Percentiles rank a stretch among this genome's conserved stretches.
These are phyloP conservation scores for Pythium vanterpoolii DNA, from an alignment of 352 stramenopile genomes.

Conservation along the genomic window DNA sequence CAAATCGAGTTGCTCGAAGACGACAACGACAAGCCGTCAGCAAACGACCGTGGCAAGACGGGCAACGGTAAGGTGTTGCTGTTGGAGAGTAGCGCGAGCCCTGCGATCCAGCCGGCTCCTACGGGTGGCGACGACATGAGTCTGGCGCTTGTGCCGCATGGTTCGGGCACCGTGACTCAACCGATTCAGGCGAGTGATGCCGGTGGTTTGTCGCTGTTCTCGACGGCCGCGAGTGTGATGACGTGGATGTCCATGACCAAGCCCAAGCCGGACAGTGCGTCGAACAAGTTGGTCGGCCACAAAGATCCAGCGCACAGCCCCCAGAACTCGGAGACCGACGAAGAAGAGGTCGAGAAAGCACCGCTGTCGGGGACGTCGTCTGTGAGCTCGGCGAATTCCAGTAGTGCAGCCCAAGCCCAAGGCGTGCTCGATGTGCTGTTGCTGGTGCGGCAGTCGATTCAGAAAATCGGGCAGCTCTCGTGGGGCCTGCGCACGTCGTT, in stretches of 20 bases:
- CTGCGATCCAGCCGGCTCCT: constrained; percentile 1
- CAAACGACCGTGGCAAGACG: not conserved
- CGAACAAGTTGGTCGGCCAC: constrained; percentile 4
- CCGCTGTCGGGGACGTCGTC: constrained; percentile 54
- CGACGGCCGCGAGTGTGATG: constrained; percentile 46
- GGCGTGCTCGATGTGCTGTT: constrained; percentile 75
- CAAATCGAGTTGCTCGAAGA: constrained; percentile 24
- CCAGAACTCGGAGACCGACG: constrained; percentile 71
- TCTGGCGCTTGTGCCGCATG: constrained; percentile 18
- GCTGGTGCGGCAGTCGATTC: constrained; percentile 82
- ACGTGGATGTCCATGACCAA: constrained; percentile 64
- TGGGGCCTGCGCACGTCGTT: constrained; percentile 83
- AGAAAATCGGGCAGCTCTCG: constrained; percentile 77
- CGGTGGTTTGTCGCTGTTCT: constrained; percentile 35
- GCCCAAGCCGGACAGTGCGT: constrained; percentile 24
- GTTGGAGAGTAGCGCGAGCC: constrained; percentile 14
- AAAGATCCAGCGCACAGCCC: constrained; percentile 33
- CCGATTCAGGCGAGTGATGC: constrained; percentile 13
- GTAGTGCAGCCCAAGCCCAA: constrained; percentile 40
- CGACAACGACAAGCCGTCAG: constrained; percentile 6
- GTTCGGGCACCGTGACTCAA: constrained; percentile 2
- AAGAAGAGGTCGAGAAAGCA: constrained; percentile 68
- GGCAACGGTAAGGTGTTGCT: constrained; percentile 19
- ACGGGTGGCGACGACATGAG: constrained; percentile 2
- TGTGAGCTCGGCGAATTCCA: constrained; percentile 51